Conservation (phyloP, 1,284 basidiomycete genomes). For the Cystobasidium slooffiae region DNA sequence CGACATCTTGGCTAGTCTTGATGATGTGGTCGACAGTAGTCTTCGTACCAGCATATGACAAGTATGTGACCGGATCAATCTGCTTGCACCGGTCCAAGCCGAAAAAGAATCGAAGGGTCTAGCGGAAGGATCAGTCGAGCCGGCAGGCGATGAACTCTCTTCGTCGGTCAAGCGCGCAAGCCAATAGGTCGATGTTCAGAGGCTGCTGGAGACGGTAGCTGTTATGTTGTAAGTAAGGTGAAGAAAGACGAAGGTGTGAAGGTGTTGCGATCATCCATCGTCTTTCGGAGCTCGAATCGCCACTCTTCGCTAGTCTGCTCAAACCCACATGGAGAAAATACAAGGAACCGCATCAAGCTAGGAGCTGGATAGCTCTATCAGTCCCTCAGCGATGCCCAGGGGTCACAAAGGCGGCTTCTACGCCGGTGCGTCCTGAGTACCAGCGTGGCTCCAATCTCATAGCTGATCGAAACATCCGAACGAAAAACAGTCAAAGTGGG, state of each 20-base stretch:
- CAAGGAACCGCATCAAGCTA: neutral
- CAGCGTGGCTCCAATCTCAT: neutral
- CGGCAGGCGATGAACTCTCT: too few relatives aligned
- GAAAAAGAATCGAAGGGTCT: too few relatives aligned
- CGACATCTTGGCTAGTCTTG: constrained; percentile 36
- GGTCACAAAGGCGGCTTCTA: constrained; percentile 24
- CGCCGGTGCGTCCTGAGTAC: constrained; percentile 17
- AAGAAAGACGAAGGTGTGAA: neutral
- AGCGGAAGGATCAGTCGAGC: too few relatives aligned
- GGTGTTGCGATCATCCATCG: neutral
- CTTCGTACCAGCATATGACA: constrained; percentile 21
- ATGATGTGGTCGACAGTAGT: neutral
- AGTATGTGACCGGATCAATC: too few relatives aligned
- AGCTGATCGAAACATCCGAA: constrained; percentile 6
- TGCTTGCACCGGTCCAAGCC: neutral
- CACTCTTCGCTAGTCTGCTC: too few relatives aligned
- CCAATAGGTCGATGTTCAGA: too few relatives aligned
- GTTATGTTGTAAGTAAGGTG: neutral
- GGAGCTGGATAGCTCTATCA: neutral
- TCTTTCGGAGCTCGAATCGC: neutral
- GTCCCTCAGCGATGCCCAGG: constrained; percentile 10
- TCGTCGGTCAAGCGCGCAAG: too few relatives aligned
- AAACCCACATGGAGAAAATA: too few relatives aligned
- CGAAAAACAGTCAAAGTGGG: constrained; percentile 14
- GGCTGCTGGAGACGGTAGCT: neutral